These are phyloP conservation scores for Phialemoniopsis sp. DNA, from an alignment of 2,329 filamentous ascomycete species.

Conservation along the genomic window DNA sequence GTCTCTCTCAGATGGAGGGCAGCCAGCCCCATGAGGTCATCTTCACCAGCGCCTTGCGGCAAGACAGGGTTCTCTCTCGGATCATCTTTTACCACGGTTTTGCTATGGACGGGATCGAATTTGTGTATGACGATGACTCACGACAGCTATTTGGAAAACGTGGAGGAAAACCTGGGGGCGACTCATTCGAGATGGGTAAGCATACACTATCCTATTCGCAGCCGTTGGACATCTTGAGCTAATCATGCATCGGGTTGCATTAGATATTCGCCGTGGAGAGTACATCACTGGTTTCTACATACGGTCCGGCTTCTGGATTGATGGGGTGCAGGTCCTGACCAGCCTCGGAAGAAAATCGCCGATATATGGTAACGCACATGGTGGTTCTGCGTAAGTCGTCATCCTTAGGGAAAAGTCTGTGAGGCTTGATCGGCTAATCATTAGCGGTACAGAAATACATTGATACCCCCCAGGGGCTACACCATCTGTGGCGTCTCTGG, in stretches of 20 bases:
- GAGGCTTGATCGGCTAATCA: constrained; percentile 14
- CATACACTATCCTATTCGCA: not conserved
- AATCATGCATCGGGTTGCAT: not conserved
- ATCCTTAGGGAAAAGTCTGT: not conserved
- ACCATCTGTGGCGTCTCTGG: constrained; percentile 85
- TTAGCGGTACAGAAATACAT: constrained; percentile 59
- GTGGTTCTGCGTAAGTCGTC: constrained; percentile 80
- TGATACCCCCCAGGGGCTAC: constrained; percentile 87
- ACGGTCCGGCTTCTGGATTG: constrained; percentile 76
- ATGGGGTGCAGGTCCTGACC: constrained; percentile 86
- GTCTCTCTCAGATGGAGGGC: constrained; percentile 66
- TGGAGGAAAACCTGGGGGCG: constrained; percentile 65
- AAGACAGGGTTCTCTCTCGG: constrained; percentile 69
- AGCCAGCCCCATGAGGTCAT: constrained; percentile 69
- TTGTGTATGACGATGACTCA: constrained; percentile 83
- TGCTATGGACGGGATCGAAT: constrained; percentile 83
- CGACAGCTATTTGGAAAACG: constrained; percentile 83
- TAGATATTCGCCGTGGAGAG: constrained; percentile 81
- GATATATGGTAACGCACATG: constrained; percentile 75
- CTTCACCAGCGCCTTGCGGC: constrained; percentile 63
- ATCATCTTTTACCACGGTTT: constrained; percentile 74
- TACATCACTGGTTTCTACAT: constrained; percentile 83
- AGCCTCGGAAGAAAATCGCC: constrained; percentile 82
- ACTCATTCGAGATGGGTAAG: constrained; percentile 75
- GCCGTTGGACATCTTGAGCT: not conserved